A percentile compares a stretch with the other conserved stretches of the same genome.
Evolutionary conservation across 2,329 filamentous ascomycete species (phyloP).

Genomic region (Coniochaeta sp.): DNA sequence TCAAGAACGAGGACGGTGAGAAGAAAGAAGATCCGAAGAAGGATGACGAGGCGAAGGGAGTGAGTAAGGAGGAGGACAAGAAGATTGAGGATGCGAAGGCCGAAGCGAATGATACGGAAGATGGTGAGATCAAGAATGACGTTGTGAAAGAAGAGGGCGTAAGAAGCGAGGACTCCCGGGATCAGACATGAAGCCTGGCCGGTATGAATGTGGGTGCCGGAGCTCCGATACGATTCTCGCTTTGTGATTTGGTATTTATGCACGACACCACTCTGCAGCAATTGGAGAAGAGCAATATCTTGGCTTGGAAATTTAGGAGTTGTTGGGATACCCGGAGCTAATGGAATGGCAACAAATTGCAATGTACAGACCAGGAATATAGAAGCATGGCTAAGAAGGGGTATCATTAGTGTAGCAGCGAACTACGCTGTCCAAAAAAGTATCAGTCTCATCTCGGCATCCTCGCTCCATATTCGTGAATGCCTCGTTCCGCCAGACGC

Average conservation of each 20-base stretch:
- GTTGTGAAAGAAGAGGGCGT: background rate
- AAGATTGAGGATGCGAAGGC: background rate
- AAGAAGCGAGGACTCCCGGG: background rate
- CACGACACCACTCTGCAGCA: background rate
- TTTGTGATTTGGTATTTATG: no score
- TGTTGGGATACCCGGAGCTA: background rate
- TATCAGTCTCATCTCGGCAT: background rate
- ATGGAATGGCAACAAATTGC: background rate
- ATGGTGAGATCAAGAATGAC: background rate
- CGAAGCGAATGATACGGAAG: no score
- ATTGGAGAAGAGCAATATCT: background rate
- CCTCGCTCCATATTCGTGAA: background rate
- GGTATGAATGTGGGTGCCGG: no score
- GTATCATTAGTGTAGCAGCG: background rate
- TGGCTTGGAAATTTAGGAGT: background rate
- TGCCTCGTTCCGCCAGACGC: background rate
- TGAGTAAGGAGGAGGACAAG: background rate
- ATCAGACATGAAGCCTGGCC: background rate
- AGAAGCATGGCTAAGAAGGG: background rate
- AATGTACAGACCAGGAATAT: background rate
- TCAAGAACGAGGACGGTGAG: background rate
- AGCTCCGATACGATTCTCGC: no score
- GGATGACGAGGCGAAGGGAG: background rate
- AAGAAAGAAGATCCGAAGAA: slow-evolving; percentile 1
- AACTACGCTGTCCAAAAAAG: background rate